A percentile compares a stretch with the other conserved stretches of the same genome.
These are phyloP conservation scores for Xanthoconium purpureum DNA, from an alignment of 768 basidiomycete genomes.

Conservation along the genomic window DNA sequence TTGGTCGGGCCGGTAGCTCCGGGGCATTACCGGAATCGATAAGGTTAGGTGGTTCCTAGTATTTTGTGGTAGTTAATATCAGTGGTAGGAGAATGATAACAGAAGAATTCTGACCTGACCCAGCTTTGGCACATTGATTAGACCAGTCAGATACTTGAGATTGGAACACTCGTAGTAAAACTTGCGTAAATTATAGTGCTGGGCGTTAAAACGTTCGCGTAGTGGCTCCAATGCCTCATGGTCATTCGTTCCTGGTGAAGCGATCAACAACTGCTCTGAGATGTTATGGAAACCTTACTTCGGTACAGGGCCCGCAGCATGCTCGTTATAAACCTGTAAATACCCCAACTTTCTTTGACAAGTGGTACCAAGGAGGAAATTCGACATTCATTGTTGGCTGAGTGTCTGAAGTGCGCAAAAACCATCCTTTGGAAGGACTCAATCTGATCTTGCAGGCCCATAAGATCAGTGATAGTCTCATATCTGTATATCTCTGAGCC, in stretches of 20 bases:
- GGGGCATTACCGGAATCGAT: constrained; percentile 79
- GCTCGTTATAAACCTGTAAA: constrained; percentile 97
- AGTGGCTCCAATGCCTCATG: constrained; percentile 87
- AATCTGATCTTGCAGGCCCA: constrained; percentile 97
- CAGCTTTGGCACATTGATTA: constrained; percentile 97
- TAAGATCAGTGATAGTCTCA: constrained; percentile 96
- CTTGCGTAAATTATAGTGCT: constrained; percentile 90
- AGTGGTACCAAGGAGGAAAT: constrained; percentile 94
- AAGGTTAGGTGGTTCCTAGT: constrained; percentile 93
- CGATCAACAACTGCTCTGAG: constrained; percentile 2
- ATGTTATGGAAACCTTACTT: constrained; percentile 46
- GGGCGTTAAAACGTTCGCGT: constrained; percentile 80
- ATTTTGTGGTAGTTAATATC: constrained; percentile 4
- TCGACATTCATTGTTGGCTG: constrained; percentile 93
- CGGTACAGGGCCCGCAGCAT: constrained; percentile 98
- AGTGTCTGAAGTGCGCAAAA: constrained; percentile 90
- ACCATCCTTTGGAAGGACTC: constrained; percentile 98
- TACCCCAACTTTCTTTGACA: constrained; percentile 99
- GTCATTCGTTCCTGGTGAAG: constrained; percentile 74
- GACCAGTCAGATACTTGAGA: constrained; percentile 93
- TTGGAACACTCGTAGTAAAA: constrained; percentile 99
- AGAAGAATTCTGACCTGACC: constrained; percentile 57
- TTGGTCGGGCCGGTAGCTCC: constrained; percentile 81
- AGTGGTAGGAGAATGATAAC: neutral
- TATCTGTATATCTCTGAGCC: constrained; percentile 53